Evolutionary conservation across 225 moss, liverwort and hornwort species (phyloP), one percentile per base, ranked within the genome.

Genomic region (Rhytidiadelphus loreus): DNA sequence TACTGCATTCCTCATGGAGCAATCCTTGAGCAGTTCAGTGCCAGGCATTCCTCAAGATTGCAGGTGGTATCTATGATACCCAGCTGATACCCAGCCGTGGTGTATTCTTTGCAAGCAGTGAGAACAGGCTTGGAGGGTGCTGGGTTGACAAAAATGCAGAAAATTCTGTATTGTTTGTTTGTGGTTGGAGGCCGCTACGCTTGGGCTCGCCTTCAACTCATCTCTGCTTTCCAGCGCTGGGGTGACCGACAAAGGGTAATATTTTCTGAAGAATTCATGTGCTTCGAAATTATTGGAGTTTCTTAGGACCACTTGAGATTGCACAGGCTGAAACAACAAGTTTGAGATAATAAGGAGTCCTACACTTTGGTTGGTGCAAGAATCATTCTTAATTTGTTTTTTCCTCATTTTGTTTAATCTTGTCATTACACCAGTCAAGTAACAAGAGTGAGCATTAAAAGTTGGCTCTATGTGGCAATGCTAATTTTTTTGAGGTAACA

Each of bases 211-310:
- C 96, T 99, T 82, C 99, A 99, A 89, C 95, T 95, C 82, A 90
- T 97, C n/a, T 99, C 99, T 90, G 95, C 96, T 82, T 97, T 99
- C 88, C 99, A 97, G 86, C 97, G 96, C 70, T 97, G 99, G 99
- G 97, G 99, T 84, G 96, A 96, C 83, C 95, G 92, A 59, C 95
- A 95, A 91, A 95, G 92, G 92, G 99, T 99, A 95, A 66, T 86
- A 55, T 57, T 32, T 39, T 68, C 68, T 53, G 53, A 77, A 57
- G 46, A 29, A 39, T 19, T 75, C 32, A 68, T 33, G 32, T 44
- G 58, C 30, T 58, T 88, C 66, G 58, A 32, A 63, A 25, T 59
- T 70, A 17, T 61, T 79, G 39, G 69, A 52, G 25, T 57, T 37
- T 85, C 13, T 73, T 16, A 29, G n/a, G 50, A 19, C 52, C 76